A percentile compares a stretch with the other conserved stretches of the same genome.
phyloP scores from a whole-genome alignment of 441 rosid species.

The Populus hybrid region DNA sequence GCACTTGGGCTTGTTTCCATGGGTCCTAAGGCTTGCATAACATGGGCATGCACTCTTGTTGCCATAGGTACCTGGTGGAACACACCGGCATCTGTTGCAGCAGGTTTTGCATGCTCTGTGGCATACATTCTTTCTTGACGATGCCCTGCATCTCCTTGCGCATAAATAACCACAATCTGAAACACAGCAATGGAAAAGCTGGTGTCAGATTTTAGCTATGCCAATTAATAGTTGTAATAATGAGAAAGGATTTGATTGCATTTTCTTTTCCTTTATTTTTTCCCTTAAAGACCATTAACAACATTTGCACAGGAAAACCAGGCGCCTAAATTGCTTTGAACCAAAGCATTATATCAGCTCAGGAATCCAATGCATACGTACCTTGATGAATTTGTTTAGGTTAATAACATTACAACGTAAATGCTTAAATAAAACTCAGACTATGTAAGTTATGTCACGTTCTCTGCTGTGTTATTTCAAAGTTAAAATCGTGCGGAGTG shows the following conservation, averaged over 20 bases:
- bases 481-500: too few species aligned
- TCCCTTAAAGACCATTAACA: not conserved
- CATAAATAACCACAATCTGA: slow-evolving; percentile 59
- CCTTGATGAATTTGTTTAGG: too few species aligned
- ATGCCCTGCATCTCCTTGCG: slow-evolving; percentile 26
- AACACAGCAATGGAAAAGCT: not conserved
- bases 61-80: slow-evolving; percentile 37
- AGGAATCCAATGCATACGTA: not conserved
- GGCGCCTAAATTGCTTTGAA: not conserved
- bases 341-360: not conserved
- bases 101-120: slow-evolving; percentile 62
- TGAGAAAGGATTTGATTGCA: not conserved
- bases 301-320: not conserved
- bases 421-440: not conserved
- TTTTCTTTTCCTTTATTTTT: not conserved
- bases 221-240: too few species aligned
- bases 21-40: slow-evolving; percentile 60
- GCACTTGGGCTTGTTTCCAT: slow-evolving; percentile 67
- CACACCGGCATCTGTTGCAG: slow-evolving; percentile 62
- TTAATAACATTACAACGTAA: not conserved
- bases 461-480: not conserved
- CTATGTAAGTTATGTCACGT: not conserved
- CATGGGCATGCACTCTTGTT: slow-evolving; percentile 35
- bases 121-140: slow-evolving; percentile 66
- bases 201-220: not conserved